phyloP scores from a whole-genome alignment of 306 rosid genomes.

The Acacia acuminata region DNA sequence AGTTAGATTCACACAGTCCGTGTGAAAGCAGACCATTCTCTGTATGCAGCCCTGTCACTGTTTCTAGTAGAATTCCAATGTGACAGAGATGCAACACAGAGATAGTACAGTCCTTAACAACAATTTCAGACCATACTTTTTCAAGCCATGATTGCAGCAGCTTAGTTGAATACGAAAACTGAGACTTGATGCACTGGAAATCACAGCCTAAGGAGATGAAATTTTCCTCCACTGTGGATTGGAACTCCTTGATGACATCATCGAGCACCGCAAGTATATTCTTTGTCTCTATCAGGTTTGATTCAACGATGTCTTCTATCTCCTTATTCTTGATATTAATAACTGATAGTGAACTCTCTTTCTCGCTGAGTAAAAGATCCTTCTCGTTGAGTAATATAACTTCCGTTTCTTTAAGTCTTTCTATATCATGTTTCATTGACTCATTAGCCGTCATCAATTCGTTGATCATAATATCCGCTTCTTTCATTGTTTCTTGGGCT shows the following conservation, averaged over 20 bases:
- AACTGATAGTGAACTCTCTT: conserved; percentile 59
- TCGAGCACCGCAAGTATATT: conserved; percentile 56
- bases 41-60: conserved; percentile 83
- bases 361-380: conserved; percentile 49
- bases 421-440: conserved; percentile 67
- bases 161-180: conserved; percentile 55
- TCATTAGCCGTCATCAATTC: conserved; percentile 73
- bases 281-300: conserved; percentile 58
- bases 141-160: conserved; percentile 75
- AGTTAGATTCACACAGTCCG: conserved; percentile 74
- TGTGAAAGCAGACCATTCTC: conserved; percentile 84
- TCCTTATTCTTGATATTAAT: conserved; percentile 53
- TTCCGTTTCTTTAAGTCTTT: conserved; percentile 50
- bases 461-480: conserved; percentile 84
- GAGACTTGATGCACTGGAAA: conserved; percentile 56
- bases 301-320: conserved; percentile 54
- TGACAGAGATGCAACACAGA: conserved; percentile 90
- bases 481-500: conserved; percentile 72
- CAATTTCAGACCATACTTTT: conserved; percentile 82
- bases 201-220: conserved; percentile 58
- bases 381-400: conserved; percentile 48
- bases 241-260: conserved; percentile 58
- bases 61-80: conserved; percentile 82
- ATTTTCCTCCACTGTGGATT: conserved; percentile 42
- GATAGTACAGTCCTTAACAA: conserved; percentile 77